phyloP scores from a whole-genome alignment of 305 asterid species.

The Caryopteris hybrid region DNA sequence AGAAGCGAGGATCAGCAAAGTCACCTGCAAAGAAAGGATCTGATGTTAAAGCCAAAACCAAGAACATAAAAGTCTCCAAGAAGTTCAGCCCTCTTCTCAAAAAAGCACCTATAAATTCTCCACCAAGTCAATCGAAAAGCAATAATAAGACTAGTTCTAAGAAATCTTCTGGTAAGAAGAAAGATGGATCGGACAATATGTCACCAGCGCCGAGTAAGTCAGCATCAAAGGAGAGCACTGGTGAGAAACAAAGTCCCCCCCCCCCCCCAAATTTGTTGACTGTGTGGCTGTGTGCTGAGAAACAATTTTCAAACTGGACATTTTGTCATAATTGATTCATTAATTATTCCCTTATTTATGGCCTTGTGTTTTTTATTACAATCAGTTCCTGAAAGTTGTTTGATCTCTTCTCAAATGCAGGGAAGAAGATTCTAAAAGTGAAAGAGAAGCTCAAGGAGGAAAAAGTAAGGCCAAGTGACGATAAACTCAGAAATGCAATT shows the following conservation, averaged over 20 bases:
- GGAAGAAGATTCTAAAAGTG: slow-evolving; percentile 49
- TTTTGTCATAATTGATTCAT: neutral
- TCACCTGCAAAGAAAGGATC: slow-evolving; percentile 35
- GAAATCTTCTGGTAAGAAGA: slow-evolving; percentile 60
- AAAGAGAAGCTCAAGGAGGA: slow-evolving; percentile 50
- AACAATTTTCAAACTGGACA: neutral
- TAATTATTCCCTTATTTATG: neutral
- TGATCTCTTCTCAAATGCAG: slow-evolving; percentile 26
- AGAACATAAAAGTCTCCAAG: slow-evolving; percentile 37
- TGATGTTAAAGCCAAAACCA: slow-evolving; percentile 29
- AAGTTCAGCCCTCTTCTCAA: slow-evolving; percentile 45
- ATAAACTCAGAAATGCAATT: slow-evolving; percentile 47
- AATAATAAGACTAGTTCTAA: slow-evolving; percentile 37
- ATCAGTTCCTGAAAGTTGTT: neutral
- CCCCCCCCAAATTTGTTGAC: too few species aligned
- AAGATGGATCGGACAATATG: slow-evolving; percentile 44
- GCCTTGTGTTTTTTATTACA: neutral
- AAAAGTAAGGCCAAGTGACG: slow-evolving; percentile 46
- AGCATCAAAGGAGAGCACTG: slow-evolving; percentile 50
- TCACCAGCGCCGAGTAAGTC: slow-evolving; percentile 47
- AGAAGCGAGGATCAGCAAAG: slow-evolving; percentile 34
- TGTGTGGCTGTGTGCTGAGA: neutral
- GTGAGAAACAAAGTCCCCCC: slow-evolving; percentile 53
- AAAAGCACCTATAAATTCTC: slow-evolving; percentile 44
- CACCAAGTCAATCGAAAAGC: slow-evolving; percentile 35